Evolutionary conservation across 352 stramenopile species (phyloP), one percentile per base, ranked within the genome.

Genomic region (Pythium oligandrum): DNA sequence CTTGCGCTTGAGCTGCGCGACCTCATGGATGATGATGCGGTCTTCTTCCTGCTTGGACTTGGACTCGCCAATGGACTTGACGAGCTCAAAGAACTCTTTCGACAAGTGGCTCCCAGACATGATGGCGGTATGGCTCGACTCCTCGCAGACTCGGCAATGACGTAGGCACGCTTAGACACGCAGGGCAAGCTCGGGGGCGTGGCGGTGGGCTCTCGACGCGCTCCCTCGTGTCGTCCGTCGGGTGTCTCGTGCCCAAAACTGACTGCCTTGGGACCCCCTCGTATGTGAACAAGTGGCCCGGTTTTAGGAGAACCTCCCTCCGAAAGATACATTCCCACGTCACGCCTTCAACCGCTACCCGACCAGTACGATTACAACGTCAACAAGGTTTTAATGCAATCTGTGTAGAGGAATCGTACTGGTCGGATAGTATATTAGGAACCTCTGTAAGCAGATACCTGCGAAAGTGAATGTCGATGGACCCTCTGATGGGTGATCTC

Each of bases 11-110:
- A 99, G 88, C 45, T 89, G 83, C 45, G 73, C 72, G 39, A 99
- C 85, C 76, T 99, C 96, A 76, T 95, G 83, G 52, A 94, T 76
- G 64, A 99, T 98, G 64, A 99, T 99, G 51, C 95, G 86, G 75
- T 99, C 97, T 72, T 99, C 97, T 83, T 99, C 97, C 78, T 99
- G 98, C 83, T 99, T 99, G 17, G 95, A 98, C 75, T 99, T 99
- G 73, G 88, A 98, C 83, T 99, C 97, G 55, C 97, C 97, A 65
- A 99, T 99, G 33, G 96, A 96, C 75, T 99, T 99, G 69, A 99
- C 95, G 51, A 99, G 93, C 82, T 99, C 97, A 74, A 99, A 99
- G 84, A 99, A 99, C 75, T 99, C 97, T 68, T 97, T 98, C 40
- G 90, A 96, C 57, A 97, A 61, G 57, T 96, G 86, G 35, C 82